Evolutionary conservation across 768 basidiomycete species (phyloP).

Genomic region (Amanita phalloides): DNA sequence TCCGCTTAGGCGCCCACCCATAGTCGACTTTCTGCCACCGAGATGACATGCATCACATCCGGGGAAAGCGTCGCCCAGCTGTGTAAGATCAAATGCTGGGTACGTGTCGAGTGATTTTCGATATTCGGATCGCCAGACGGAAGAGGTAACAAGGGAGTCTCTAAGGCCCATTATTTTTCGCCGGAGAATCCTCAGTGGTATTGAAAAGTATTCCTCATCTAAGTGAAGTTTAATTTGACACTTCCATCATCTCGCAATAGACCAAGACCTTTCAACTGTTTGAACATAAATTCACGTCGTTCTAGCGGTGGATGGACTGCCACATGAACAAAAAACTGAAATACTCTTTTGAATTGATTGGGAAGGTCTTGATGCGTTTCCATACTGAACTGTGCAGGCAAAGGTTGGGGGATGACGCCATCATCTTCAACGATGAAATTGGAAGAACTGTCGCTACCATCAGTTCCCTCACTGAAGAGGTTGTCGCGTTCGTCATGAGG

Average conservation of each 20-base stretch:
- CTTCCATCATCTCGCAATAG: not conserved
- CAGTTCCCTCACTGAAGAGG: conserved; percentile 27
- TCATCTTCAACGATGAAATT: conserved; percentile 64
- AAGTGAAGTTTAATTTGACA: not conserved
- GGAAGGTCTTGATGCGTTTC: conserved; percentile 62
- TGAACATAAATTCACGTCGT: conserved; percentile 44
- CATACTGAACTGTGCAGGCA: conserved; percentile 80
- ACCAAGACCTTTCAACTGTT: conserved; percentile 37
- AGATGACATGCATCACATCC: conserved; percentile 80
- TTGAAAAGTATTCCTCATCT: conserved; percentile 64
- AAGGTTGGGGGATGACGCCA: conserved; percentile 24
- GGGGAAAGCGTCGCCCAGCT: conserved; percentile 45
- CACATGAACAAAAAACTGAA: conserved; percentile 80
- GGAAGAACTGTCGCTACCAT: conserved; percentile 25
- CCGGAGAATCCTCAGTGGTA: conserved; percentile 55
- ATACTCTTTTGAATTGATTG: conserved; percentile 80
- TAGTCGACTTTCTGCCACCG: conserved; percentile 55
- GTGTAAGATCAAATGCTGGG: conserved; percentile 48
- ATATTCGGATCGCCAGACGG: conserved; percentile 69
- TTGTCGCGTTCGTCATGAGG: conserved; percentile 25
- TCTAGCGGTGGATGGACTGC: conserved; percentile 47
- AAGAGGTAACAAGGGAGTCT: conserved; percentile 76
- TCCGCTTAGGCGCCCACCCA: conserved; percentile 53
- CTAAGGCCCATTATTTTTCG: conserved; percentile 60
- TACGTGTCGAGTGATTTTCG: conserved; percentile 53